A percentile compares a stretch with the other conserved stretches of the same genome.
phyloP scores from a whole-genome alignment of 2,329 filamentous ascomycete species.

The Pseudocercospora cruenta region DNA sequence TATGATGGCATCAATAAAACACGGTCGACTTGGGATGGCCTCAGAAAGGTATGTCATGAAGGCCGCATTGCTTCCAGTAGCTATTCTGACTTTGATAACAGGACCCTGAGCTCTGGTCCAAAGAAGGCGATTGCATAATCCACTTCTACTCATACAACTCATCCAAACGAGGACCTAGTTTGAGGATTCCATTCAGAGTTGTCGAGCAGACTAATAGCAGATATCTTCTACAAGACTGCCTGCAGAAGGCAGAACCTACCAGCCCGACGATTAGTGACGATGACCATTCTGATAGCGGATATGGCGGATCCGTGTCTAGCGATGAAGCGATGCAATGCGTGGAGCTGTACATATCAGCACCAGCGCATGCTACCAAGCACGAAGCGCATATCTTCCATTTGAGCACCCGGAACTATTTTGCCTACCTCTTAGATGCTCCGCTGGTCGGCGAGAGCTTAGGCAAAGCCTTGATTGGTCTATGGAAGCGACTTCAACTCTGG shows the following conservation, averaged over 20 bases:
- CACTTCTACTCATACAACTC: slow-evolving; percentile 69
- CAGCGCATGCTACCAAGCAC: slow-evolving; percentile 55
- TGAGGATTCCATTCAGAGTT: slow-evolving; percentile 64
- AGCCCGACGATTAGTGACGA: slow-evolving; percentile 31
- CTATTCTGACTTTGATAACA: slow-evolving; percentile 39
- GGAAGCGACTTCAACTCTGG: slow-evolving; percentile 62
- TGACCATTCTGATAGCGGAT: slow-evolving; percentile 34
- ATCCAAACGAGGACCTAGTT: slow-evolving; percentile 68
- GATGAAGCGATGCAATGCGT: slow-evolving; percentile 24
- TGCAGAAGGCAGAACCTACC: slow-evolving; percentile 24
- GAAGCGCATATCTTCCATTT: slow-evolving; percentile 67
- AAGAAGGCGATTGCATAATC: slow-evolving; percentile 69
- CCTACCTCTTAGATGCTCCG: slow-evolving; percentile 67
- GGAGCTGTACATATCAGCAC: slow-evolving; percentile 73
- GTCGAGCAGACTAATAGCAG: slow-evolving; percentile 63
- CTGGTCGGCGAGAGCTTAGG: slow-evolving; percentile 71
- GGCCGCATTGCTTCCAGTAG: not conserved
- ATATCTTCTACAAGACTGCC: slow-evolving; percentile 59
- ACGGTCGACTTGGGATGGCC: slow-evolving; percentile 23
- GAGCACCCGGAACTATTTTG: slow-evolving; percentile 74
- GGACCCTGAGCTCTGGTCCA: slow-evolving; percentile 73
- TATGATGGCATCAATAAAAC: slow-evolving; percentile 24
- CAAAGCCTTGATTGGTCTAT: slow-evolving; percentile 64
- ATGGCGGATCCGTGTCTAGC: slow-evolving; percentile 26
- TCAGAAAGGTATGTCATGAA: slow-evolving; percentile 18